A percentile compares a stretch with the other conserved stretches of the same genome.
Conservation (phyloP, 2,329 filamentous ascomycete species). For the Pseudogymnoascus sp. region DNA sequence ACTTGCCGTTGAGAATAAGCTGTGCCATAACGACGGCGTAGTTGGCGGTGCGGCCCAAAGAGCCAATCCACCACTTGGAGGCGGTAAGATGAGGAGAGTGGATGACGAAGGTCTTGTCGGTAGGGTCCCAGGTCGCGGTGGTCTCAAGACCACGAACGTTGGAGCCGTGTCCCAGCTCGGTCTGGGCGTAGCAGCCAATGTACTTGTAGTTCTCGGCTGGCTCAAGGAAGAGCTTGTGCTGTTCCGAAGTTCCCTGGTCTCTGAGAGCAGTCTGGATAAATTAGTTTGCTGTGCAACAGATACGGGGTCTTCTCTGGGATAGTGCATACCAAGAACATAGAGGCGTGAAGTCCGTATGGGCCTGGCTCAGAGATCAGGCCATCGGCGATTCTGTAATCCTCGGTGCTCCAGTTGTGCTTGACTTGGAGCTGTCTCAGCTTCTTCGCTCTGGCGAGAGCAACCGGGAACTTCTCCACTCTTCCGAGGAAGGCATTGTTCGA, state of each 20-base stretch:
- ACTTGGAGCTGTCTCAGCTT: slow-evolving; percentile 56
- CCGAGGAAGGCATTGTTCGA: slow-evolving; percentile 69
- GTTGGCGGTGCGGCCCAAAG: slow-evolving; percentile 66
- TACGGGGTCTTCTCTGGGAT: neutral
- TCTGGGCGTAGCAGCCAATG: slow-evolving; percentile 75
- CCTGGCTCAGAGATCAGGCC: slow-evolving; percentile 65
- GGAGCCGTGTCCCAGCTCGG: slow-evolving; percentile 69
- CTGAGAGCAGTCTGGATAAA: slow-evolving; percentile 51
- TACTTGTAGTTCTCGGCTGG: slow-evolving; percentile 60
- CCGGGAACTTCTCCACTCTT: slow-evolving; percentile 59
- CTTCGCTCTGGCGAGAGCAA: slow-evolving; percentile 63
- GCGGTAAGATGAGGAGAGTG: slow-evolving; percentile 67
- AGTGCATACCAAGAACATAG: slow-evolving; percentile 54
- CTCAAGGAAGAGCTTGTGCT: slow-evolving; percentile 65
- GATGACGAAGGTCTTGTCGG: slow-evolving; percentile 66
- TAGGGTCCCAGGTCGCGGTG: slow-evolving; percentile 55
- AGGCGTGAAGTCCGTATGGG: slow-evolving; percentile 63
- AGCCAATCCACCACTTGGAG: slow-evolving; percentile 81
- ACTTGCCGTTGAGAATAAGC: slow-evolving; percentile 59
- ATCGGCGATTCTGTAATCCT: slow-evolving; percentile 57
- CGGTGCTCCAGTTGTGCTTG: slow-evolving; percentile 57
- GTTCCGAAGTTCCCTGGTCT: slow-evolving; percentile 64
- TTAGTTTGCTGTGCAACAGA: neutral
- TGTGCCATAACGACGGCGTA: slow-evolving; percentile 74
- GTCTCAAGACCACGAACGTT: slow-evolving; percentile 55